These are phyloP conservation scores for Pleoardoris graminearum DNA, from an alignment of 2,329 filamentous ascomycete species.

Conservation along the genomic window DNA sequence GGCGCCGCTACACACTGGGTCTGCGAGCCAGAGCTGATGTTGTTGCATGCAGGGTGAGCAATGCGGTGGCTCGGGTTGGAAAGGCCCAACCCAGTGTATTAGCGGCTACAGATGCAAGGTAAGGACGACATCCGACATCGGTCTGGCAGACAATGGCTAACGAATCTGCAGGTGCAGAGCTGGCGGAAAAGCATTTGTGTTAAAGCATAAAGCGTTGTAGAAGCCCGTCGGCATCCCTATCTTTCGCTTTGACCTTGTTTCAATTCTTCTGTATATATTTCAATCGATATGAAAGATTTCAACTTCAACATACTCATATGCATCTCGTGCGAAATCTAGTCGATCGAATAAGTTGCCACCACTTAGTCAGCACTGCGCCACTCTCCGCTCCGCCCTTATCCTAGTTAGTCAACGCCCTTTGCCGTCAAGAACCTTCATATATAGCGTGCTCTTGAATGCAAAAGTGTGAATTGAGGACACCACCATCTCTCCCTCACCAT, in stretches of 20 bases:
- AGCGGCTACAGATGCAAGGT: slow-evolving; percentile 23
- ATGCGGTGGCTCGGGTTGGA: slow-evolving; percentile 23
- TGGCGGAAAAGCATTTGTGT: slow-evolving; percentile 1
- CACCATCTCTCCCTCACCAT: neutral
- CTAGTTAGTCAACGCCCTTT: no score
- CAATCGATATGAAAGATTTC: neutral
- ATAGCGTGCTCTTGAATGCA: no score
- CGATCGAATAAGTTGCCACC: no score
- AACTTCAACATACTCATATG: no score
- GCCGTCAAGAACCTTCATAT: no score
- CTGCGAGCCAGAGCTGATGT: slow-evolving; percentile 4
- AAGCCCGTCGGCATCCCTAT: neutral
- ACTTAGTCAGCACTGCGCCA: no score
- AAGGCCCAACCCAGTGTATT: slow-evolving; percentile 21
- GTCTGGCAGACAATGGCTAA: neutral
- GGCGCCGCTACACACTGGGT: slow-evolving; percentile 9
- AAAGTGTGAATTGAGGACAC: no score
- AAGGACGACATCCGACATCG: neutral
- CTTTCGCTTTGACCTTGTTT: neutral
- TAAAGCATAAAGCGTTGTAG: neutral
- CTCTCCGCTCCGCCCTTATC: no score
- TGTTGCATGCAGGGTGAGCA: slow-evolving; percentile 19
- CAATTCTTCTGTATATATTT: slow-evolving; percentile 6
- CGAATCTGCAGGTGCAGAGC: neutral
- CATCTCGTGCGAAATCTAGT: no score